A percentile compares a stretch with the other conserved stretches of the same genome.
These are phyloP conservation scores for Pleurotus djamor DNA, from an alignment of 768 basidiomycete genomes.

Conservation along the genomic window DNA sequence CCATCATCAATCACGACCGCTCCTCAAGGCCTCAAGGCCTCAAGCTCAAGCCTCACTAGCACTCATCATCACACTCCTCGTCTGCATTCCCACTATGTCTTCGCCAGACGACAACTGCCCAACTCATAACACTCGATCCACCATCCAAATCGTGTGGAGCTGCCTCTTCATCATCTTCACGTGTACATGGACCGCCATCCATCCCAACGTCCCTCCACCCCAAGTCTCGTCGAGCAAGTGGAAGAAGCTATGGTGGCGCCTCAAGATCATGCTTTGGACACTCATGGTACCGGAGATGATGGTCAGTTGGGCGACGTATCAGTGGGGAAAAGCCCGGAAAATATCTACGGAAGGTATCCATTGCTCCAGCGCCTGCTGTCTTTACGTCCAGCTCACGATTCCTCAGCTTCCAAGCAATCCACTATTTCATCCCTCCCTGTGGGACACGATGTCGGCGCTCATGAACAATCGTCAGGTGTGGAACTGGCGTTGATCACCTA, in stretches of 20 bases:
- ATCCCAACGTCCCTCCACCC: slow-evolving; percentile 22
- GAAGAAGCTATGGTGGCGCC: background rate
- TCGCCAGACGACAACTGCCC: background rate
- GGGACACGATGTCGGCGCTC: too few relatives aligned
- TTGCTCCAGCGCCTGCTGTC: too few relatives aligned
- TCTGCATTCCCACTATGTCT: background rate
- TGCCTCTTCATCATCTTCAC: slow-evolving; percentile 22
- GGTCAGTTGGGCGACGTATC: slow-evolving; percentile 20
- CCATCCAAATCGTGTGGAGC: slow-evolving; percentile 18
- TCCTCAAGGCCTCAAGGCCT: too few relatives aligned
- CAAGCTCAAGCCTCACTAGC: too few relatives aligned
- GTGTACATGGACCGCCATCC: slow-evolving; percentile 25
- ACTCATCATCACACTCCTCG: too few relatives aligned
- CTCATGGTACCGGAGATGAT: slow-evolving; percentile 24
- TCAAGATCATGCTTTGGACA: slow-evolving; percentile 15
- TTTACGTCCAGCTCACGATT: too few relatives aligned
- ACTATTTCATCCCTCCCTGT: too few relatives aligned
- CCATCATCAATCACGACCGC: too few relatives aligned
- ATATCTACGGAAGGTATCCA: background rate
- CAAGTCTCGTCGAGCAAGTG: background rate
- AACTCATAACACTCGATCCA: background rate
- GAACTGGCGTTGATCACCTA: too few relatives aligned
- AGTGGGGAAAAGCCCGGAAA: slow-evolving; percentile 17
- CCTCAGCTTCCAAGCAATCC: too few relatives aligned
- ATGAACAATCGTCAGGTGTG: too few relatives aligned